These are phyloP conservation scores for Euryodendron excelsum DNA, from an alignment of 148 eudicot species.

Conservation along the genomic window DNA sequence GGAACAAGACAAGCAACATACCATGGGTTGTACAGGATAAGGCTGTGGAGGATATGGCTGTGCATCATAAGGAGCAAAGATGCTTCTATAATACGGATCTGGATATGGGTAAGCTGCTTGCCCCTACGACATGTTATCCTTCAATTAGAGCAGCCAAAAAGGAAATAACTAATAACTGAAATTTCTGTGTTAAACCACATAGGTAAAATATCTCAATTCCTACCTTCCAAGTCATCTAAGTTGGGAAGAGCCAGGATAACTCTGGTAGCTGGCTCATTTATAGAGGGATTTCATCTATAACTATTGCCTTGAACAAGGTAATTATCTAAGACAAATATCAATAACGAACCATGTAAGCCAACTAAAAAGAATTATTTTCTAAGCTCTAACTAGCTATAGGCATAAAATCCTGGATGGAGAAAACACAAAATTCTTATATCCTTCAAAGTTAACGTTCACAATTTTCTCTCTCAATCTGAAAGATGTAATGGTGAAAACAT, in stretches of 20 bases:
- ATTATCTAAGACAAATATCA: not conserved
- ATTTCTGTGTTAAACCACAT: not conserved
- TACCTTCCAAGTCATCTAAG: slow-evolving; percentile 7
- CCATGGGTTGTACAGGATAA: slow-evolving; percentile 67
- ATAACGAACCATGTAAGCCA: not conserved
- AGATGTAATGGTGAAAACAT: not conserved
- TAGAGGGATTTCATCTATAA: not conserved
- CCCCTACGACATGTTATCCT: slow-evolving; percentile 39
- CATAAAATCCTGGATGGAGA: not conserved
- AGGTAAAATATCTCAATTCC: not conserved
- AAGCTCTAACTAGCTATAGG: not conserved
- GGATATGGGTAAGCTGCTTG: slow-evolving; percentile 71
- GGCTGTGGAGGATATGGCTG: slow-evolving; percentile 65
- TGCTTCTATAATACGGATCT: slow-evolving; percentile 81
- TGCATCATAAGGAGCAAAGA: slow-evolving; percentile 67
- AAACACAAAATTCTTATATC: not conserved
- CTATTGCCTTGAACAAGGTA: not conserved
- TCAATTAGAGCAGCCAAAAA: not conserved
- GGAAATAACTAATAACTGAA: not conserved
- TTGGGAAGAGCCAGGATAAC: not conserved
- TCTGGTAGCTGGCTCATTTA: not conserved
- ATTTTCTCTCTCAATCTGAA: not conserved
- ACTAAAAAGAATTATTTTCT: not conserved
- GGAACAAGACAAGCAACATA: slow-evolving; percentile 22
- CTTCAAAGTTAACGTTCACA: not conserved